A percentile compares a stretch with the other conserved stretches of the same genome.
Evolutionary conservation across 768 basidiomycete genomes (phyloP).

Genomic region (Hortiboletus campestris): DNA sequence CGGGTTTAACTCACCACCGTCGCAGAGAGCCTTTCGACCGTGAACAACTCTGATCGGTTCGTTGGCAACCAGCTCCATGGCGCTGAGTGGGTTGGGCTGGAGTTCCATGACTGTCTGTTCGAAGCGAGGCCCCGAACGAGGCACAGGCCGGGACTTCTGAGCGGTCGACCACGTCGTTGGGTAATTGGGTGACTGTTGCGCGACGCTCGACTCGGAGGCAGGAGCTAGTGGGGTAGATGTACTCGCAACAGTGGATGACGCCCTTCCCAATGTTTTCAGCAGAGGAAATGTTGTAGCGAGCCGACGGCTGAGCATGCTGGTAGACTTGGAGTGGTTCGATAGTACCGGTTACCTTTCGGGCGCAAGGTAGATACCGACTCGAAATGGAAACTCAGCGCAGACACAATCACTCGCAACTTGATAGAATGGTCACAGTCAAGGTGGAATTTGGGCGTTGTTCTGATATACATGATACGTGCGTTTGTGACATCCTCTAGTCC

Average conservation of each 20-base stretch:
- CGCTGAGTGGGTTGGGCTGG: constrained; percentile 87
- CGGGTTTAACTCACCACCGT: constrained; percentile 72
- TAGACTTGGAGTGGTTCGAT: constrained; percentile 4
- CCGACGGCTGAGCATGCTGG: constrained; percentile 30
- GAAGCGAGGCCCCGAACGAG: constrained; percentile 72
- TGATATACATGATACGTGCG: not conserved
- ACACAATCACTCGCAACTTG: no score
- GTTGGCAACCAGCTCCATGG: constrained; percentile 84
- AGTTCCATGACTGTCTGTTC: constrained; percentile 87
- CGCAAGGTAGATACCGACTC: not conserved
- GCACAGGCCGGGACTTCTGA: constrained; percentile 68
- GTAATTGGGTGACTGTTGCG: constrained; percentile 80
- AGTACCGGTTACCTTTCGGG: constrained; percentile 1
- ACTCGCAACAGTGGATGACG: constrained; percentile 24
- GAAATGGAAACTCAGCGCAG: constrained; percentile 14
- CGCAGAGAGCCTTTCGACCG: constrained; percentile 85
- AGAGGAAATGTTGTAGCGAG: constrained; percentile 19
- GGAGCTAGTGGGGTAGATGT: constrained; percentile 9
- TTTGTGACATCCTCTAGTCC: constrained; percentile 3
- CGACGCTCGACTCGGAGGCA: constrained; percentile 31
- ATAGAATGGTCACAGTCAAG: no score
- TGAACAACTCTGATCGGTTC: constrained; percentile 84
- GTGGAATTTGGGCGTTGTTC: not conserved
- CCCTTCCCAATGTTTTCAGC: constrained; percentile 16
- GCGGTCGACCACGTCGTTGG: constrained; percentile 80